These are phyloP conservation scores for Fraxinus ornus DNA, from an alignment of 305 asterid species.

Conservation along the genomic window DNA sequence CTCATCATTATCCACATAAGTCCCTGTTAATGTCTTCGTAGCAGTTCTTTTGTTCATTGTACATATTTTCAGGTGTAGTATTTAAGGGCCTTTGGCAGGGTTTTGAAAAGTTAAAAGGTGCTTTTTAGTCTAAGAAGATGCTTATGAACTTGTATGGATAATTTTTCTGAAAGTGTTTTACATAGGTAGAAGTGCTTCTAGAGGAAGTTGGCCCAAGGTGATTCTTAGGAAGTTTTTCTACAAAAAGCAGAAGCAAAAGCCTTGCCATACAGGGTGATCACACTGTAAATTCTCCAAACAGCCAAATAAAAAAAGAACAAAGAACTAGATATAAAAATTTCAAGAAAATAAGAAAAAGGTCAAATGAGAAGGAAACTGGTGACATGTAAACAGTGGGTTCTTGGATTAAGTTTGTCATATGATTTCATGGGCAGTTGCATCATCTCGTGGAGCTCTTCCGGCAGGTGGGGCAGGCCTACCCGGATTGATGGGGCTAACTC, in stretches of 20 bases:
- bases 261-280: not conserved
- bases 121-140: not conserved
- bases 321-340: not conserved
- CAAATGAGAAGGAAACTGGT: not conserved
- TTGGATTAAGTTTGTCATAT: conserved; percentile 60
- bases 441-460: conserved; percentile 59
- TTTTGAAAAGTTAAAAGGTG: not conserved
- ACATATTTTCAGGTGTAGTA: not conserved
- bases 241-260: not conserved
- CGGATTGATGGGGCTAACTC: conserved; percentile 60
- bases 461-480: conserved; percentile 57
- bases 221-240: not conserved
- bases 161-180: not conserved
- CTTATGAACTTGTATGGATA: no score
- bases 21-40: not conserved
- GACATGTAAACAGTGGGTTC: conserved; percentile 79
- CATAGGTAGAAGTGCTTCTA: not conserved
- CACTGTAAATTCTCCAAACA: not conserved
- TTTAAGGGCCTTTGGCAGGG: not conserved
- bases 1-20: not conserved
- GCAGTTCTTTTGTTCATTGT: not conserved
- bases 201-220: not conserved
- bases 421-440: conserved; percentile 71
- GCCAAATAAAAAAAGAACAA: not conserved
- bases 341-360: not conserved